phyloP scores from a whole-genome alignment of 2,329 filamentous ascomycete species.

The Aspergillus sp. region DNA sequence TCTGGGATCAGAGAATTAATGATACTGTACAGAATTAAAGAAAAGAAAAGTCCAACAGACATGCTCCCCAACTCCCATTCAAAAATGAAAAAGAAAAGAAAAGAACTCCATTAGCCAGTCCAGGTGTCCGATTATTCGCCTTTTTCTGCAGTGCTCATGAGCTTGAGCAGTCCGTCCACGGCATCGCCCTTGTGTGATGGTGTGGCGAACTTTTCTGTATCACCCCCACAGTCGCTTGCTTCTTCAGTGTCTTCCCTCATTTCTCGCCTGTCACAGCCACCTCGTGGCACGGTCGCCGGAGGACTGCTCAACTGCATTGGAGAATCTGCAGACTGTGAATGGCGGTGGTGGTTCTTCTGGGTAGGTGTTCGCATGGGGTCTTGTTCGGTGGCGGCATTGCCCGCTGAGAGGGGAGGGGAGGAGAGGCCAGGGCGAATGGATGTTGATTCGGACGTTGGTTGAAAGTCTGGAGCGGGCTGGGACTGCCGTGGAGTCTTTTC shows the following conservation, averaged over 20 bases:
- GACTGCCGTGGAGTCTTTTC: slow-evolving; percentile 4
- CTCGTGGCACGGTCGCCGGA: slow-evolving; percentile 22
- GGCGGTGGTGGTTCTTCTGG: slow-evolving; percentile 8
- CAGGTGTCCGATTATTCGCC: slow-evolving; percentile 17
- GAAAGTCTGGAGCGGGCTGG: slow-evolving; percentile 13
- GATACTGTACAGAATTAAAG: slow-evolving; percentile 5
- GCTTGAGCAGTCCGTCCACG: slow-evolving; percentile 34
- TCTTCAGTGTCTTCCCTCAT: not conserved
- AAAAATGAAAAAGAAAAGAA: slow-evolving; percentile 1
- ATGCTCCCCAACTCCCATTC: slow-evolving; percentile 3
- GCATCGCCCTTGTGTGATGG: slow-evolving; percentile 32
- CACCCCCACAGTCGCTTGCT: not conserved
- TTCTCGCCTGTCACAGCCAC: not conserved
- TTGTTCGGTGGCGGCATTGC: slow-evolving; percentile 4
- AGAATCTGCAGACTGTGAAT: slow-evolving; percentile 12
- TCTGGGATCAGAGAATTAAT: no score
- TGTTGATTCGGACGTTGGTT: slow-evolving; percentile 5
- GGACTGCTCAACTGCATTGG: slow-evolving; percentile 34
- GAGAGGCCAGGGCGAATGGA: slow-evolving; percentile 8
- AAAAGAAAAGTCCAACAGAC: not conserved
- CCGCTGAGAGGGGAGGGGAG: slow-evolving; percentile 13
- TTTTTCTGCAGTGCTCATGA: slow-evolving; percentile 32
- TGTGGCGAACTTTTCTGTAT: not conserved
- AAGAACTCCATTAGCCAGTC: slow-evolving; percentile 11
- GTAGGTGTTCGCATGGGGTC: slow-evolving; percentile 17